Conservation (phyloP, 164 flowering plant species). For the Dillenia suffruticosa region DNA sequence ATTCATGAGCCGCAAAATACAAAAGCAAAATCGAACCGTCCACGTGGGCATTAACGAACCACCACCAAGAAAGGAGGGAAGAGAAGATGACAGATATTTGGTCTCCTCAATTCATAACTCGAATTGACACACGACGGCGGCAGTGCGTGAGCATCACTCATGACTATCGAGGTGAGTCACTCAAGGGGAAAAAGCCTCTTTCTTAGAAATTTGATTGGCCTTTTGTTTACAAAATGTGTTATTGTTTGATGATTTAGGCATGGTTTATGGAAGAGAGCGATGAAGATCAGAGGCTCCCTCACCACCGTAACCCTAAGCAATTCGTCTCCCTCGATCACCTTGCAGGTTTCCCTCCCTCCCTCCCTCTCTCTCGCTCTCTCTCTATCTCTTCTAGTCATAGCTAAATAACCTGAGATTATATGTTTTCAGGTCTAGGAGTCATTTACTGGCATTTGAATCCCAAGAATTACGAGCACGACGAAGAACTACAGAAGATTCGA, state of each 20-base stretch:
- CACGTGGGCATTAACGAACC: no score
- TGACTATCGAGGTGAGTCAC: no score
- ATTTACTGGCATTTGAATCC: slow-evolving; percentile 73
- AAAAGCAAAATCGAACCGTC: no score
- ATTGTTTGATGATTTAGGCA: slow-evolving; percentile 36
- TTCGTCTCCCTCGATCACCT: slow-evolving; percentile 49
- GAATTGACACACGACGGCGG: no score
- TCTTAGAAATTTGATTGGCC: no score
- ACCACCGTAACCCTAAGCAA: slow-evolving; percentile 55
- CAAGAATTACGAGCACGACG: slow-evolving; percentile 51
- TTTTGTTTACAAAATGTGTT: no score
- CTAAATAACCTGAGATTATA: background rate
- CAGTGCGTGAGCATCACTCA: no score
- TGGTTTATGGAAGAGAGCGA: slow-evolving; percentile 79
- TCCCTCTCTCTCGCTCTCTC: slow-evolving; percentile 3
- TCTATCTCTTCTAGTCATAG: background rate
- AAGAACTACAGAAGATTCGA: slow-evolving; percentile 53
- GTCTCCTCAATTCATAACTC: no score
- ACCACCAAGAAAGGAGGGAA: no score
- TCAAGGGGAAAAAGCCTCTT: no score
- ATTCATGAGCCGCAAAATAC: no score
- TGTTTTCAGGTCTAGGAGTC: slow-evolving; percentile 55
- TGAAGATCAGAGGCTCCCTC: slow-evolving; percentile 80
- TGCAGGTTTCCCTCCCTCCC: slow-evolving; percentile 34
- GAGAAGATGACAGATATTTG: no score